Conservation (phyloP, 2,329 filamentous ascomycete species). For the Xylogone sp. region DNA sequence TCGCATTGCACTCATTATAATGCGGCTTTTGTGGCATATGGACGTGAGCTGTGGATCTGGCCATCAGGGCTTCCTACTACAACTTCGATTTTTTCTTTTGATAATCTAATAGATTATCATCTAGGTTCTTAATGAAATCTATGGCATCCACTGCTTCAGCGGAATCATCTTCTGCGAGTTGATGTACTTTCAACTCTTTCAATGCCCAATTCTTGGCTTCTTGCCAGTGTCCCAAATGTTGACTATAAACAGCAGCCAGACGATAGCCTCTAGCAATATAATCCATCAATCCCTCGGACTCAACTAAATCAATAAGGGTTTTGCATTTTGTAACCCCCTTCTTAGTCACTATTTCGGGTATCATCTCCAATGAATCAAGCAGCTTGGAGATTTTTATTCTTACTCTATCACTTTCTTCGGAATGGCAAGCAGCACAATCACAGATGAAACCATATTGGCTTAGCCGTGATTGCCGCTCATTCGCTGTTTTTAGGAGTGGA, state of each 20-base stretch:
- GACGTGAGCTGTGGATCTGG: no score
- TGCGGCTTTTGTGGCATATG: no score
- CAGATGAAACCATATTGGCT: conserved; percentile 27
- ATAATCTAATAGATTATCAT: no score
- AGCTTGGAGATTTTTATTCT: conserved; percentile 28
- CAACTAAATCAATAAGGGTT: conserved; percentile 16
- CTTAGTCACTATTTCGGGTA: conserved; percentile 15
- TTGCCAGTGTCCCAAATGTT: conserved; percentile 8
- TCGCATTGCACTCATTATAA: no score
- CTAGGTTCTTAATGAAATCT: no score
- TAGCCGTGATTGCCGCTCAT: conserved; percentile 14
- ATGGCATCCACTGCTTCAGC: conserved; percentile 6
- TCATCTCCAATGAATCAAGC: conserved; percentile 29
- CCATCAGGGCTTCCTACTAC: no score
- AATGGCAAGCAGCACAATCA: conserved; percentile 32
- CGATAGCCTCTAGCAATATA: conserved; percentile 21
- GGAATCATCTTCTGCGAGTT: conserved; percentile 19
- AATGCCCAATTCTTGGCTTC: conserved; percentile 19
- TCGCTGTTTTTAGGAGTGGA: conserved; percentile 28
- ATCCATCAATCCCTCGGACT: conserved; percentile 21
- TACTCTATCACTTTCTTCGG: conserved; percentile 25
- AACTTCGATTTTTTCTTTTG: no score
- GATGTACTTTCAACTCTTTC: conserved; percentile 16
- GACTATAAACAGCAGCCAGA: conserved; percentile 18
- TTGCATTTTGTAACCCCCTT: conserved; percentile 13